Conservation (phyloP, 2,329 filamentous ascomycete genomes). For the Macroventuria anomochaeta region DNA sequence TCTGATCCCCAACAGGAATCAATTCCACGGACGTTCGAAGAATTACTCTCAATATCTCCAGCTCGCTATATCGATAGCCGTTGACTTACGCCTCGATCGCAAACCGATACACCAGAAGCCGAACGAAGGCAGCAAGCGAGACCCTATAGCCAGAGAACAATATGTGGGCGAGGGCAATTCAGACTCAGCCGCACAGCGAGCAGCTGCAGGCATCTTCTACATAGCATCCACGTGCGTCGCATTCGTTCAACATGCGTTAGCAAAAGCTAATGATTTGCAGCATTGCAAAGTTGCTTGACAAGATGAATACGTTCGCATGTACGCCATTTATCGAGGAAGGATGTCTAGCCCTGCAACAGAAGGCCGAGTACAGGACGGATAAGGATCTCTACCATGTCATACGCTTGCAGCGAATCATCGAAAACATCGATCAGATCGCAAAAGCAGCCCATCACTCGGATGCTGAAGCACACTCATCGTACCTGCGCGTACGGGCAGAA, state of each 20-base stretch:
- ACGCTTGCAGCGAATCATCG: slow-evolving; percentile 49
- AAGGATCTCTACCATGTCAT: slow-evolving; percentile 47
- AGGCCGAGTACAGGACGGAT: slow-evolving; percentile 44
- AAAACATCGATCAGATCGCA: slow-evolving; percentile 44
- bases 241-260: not conserved
- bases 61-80: slow-evolving; percentile 41
- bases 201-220: slow-evolving; percentile 54
- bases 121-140: slow-evolving; percentile 32
- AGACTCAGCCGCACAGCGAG: slow-evolving; percentile 53
- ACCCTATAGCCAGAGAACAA: slow-evolving; percentile 22
- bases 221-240: slow-evolving; percentile 51
- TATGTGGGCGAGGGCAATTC: slow-evolving; percentile 22
- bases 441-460: slow-evolving; percentile 24
- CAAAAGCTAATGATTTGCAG: slow-evolving; percentile 32
- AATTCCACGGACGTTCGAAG: slow-evolving; percentile 40
- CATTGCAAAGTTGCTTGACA: slow-evolving; percentile 48
- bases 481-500: slow-evolving; percentile 40
- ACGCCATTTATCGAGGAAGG: slow-evolving; percentile 48
- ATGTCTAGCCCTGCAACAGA: slow-evolving; percentile 43
- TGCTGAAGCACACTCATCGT: slow-evolving; percentile 38
- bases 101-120: slow-evolving; percentile 29
- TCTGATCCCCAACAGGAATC: slow-evolving; percentile 31
- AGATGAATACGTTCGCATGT: slow-evolving; percentile 47
- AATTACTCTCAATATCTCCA: slow-evolving; percentile 41
- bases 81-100: slow-evolving; percentile 41